Evolutionary conservation across 2,329 filamentous ascomycete genomes (phyloP).

Genomic region (Diaporthe caulivora): DNA sequence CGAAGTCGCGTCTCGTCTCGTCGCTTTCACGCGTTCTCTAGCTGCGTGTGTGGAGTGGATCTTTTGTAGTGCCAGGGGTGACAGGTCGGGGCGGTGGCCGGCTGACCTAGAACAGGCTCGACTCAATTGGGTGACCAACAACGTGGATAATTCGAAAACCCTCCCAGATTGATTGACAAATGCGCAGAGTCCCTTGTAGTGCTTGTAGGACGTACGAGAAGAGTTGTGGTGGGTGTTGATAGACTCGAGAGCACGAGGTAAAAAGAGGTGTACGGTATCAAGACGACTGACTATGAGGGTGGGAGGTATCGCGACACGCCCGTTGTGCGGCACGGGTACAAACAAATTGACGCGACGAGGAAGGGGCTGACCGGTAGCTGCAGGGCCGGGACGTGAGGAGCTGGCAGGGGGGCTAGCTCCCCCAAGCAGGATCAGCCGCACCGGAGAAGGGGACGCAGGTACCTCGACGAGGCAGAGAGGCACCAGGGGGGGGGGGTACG

Average conservation of each 20-base stretch:
- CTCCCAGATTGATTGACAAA: background rate
- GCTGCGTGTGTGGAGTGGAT: constrained; percentile 15
- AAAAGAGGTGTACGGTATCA: background rate
- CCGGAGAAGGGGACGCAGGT: constrained; percentile 8
- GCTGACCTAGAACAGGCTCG: constrained; percentile 1
- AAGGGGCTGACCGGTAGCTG: constrained; percentile 12
- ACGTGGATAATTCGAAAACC: background rate
- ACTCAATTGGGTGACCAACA: constrained; percentile 10
- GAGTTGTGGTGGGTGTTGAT: constrained; percentile 12
- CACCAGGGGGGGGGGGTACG: too few relatives aligned
- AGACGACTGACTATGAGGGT: background rate
- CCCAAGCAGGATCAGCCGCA: constrained; percentile 17
- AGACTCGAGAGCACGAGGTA: background rate
- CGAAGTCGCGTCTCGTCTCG: constrained; percentile 34
- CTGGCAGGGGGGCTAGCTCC: constrained; percentile 30
- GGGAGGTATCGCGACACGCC: constrained; percentile 30
- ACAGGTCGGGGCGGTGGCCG: constrained; percentile 14
- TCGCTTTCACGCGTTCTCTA: constrained; percentile 23
- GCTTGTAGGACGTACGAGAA: background rate
- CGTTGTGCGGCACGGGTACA: constrained; percentile 29
- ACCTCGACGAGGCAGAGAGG: background rate
- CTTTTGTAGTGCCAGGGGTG: constrained; percentile 8
- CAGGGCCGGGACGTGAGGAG: constrained; percentile 20
- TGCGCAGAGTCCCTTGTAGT: background rate
- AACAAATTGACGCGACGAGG: constrained; percentile 25